Conservation (phyloP, 768 basidiomycete genomes). For the Scleroderma citrinum region DNA sequence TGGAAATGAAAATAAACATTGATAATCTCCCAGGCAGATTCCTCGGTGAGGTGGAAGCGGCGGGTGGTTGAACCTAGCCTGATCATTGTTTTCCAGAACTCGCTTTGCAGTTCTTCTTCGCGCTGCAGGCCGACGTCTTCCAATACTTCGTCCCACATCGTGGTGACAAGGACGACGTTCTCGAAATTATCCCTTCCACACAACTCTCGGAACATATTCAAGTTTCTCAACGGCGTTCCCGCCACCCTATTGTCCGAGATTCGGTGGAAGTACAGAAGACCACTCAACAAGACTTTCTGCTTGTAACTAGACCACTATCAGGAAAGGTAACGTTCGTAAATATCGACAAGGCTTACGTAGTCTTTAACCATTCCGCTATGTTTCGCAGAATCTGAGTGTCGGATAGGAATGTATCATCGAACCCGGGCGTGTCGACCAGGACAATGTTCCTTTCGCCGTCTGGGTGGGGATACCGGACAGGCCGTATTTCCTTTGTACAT, state of each 20-base stretch:
- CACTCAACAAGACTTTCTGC: constrained; percentile 19
- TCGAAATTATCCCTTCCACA: too few relatives aligned
- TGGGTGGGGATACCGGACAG: too few relatives aligned
- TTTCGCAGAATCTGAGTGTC: constrained; percentile 20
- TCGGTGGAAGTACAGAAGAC: constrained; percentile 33
- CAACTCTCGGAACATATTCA: too few relatives aligned
- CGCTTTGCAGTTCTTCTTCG: constrained; percentile 21
- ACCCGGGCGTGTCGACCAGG: constrained; percentile 18
- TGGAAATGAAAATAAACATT: constrained; percentile 23
- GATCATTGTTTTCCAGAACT: constrained; percentile 27
- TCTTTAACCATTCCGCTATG: constrained; percentile 22
- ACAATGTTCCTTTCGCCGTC: constrained; percentile 15
- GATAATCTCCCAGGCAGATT: too few relatives aligned
- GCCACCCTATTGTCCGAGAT: too few relatives aligned
- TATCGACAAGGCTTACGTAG: constrained; percentile 15
- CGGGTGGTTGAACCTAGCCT: constrained; percentile 19
- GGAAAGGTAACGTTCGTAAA: background rate
- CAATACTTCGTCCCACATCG: too few relatives aligned
- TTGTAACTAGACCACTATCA: constrained; percentile 17
- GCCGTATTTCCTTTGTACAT: constrained; percentile 15
- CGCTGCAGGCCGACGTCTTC: too few relatives aligned
- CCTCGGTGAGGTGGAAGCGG: constrained; percentile 16
- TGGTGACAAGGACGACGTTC: too few relatives aligned
- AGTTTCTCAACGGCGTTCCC: too few relatives aligned
- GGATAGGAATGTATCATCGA: constrained; percentile 17